phyloP scores from a whole-genome alignment of 352 stramenopile species.

The Globisporangium mamillatum region DNA sequence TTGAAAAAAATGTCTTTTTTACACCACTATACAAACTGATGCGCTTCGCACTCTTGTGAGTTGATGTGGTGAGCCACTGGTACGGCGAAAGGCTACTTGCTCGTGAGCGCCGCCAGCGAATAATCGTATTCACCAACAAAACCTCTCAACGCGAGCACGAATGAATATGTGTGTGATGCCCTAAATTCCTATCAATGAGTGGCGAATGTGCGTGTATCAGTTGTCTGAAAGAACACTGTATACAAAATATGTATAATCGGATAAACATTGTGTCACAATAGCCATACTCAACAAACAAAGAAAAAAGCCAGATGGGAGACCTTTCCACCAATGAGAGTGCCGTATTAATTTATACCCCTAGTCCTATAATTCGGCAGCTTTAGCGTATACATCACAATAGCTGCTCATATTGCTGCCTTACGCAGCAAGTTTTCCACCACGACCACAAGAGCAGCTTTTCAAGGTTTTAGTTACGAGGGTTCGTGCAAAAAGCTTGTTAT shows the following conservation, averaged over 20 bases:
- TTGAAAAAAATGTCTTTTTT: neutral
- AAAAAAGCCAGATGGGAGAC: slow-evolving; percentile 8
- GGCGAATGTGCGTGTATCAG: too few relatives aligned
- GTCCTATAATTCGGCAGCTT: neutral
- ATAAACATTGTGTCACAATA: neutral
- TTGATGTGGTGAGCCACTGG: too few relatives aligned
- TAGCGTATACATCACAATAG: neutral
- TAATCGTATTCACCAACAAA: too few relatives aligned
- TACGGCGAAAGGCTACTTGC: neutral
- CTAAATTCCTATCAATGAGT: too few relatives aligned
- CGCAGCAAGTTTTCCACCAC: too few relatives aligned
- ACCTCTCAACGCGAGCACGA: too few relatives aligned
- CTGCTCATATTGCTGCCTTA: neutral
- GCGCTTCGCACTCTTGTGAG: neutral
- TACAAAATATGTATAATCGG: neutral
- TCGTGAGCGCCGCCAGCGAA: neutral
- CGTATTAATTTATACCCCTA: neutral
- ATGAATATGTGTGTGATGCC: too few relatives aligned
- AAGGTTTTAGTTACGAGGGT: too few relatives aligned
- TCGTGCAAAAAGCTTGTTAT: too few relatives aligned
- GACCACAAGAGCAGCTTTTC: too few relatives aligned
- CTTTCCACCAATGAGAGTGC: neutral
- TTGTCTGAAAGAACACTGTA: too few relatives aligned
- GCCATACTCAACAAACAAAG: neutral
- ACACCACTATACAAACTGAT: neutral